Percentiles rank a stretch among this genome's conserved stretches.
These are phyloP conservation scores for Sporothrix humicola DNA, from an alignment of 2,329 filamentous ascomycete genomes.

Conservation along the genomic window DNA sequence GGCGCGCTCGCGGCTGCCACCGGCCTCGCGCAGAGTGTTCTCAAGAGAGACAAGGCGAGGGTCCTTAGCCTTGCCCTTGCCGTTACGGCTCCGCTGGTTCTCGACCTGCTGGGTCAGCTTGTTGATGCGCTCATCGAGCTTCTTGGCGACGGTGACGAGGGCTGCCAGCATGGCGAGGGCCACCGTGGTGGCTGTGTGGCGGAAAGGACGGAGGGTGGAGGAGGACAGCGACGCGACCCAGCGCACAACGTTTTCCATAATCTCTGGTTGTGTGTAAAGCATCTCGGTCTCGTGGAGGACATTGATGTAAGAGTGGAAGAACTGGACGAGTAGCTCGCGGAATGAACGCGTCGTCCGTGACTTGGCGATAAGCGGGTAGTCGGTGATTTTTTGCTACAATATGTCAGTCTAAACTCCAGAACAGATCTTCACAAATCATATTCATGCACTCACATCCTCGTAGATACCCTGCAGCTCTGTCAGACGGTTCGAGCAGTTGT, in stretches of 20 bases:
- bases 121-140: slow-evolving; percentile 64
- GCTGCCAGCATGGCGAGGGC: slow-evolving; percentile 79
- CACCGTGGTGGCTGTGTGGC: slow-evolving; percentile 89
- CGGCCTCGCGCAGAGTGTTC: slow-evolving; percentile 71
- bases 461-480: slow-evolving; percentile 87
- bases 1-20: slow-evolving; percentile 70
- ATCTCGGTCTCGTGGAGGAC: slow-evolving; percentile 81
- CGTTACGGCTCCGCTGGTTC: slow-evolving; percentile 71
- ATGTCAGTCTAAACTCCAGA: slow-evolving; percentile 6
- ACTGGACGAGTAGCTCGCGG: slow-evolving; percentile 75
- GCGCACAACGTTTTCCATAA: slow-evolving; percentile 86
- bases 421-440: too few relatives aligned
- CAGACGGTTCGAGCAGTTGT: slow-evolving; percentile 80
- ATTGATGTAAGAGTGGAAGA: slow-evolving; percentile 77
- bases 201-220: slow-evolving; percentile 83
- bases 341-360: slow-evolving; percentile 78
- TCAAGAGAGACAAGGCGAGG: slow-evolving; percentile 75
- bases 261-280: slow-evolving; percentile 74
- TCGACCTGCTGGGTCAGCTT: slow-evolving; percentile 80
- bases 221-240: slow-evolving; percentile 94
- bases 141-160: slow-evolving; percentile 60
- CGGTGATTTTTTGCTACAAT: slow-evolving; percentile 72
- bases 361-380: slow-evolving; percentile 90
- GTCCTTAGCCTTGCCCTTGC: slow-evolving; percentile 72
- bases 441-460: slow-evolving; percentile 66